Evolutionary conservation across 352 stramenopile species (phyloP).

Genomic region (Phytopythium aichiense): DNA sequence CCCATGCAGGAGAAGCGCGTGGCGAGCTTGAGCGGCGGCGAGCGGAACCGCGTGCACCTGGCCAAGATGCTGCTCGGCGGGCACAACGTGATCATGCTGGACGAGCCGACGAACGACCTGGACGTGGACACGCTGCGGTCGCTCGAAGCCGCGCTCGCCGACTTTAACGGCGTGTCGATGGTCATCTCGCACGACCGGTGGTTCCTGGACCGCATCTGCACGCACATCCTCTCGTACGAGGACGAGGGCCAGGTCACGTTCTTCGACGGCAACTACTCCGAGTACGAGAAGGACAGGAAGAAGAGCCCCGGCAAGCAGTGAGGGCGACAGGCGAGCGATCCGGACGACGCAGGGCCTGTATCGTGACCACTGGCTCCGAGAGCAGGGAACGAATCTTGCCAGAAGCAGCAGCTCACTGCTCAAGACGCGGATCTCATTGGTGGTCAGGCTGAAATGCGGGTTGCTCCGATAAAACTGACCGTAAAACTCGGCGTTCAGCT

Average conservation of each 20-base stretch:
- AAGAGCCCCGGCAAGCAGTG: background rate
- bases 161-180: constrained; percentile 91
- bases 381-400: background rate
- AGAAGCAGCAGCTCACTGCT: too few relatives aligned
- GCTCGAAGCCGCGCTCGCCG: constrained; percentile 79
- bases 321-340: background rate
- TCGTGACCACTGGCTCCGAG: background rate
- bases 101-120: constrained; percentile 87
- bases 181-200: constrained; percentile 96
- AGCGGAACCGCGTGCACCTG: constrained; percentile 84
- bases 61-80: constrained; percentile 82
- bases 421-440: background rate
- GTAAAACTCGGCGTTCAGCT: too few relatives aligned
- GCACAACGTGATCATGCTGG: constrained; percentile 86
- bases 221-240: constrained; percentile 85
- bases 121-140: constrained; percentile 85
- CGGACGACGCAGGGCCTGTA: background rate
- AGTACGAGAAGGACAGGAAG: constrained; percentile 80
- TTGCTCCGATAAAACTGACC: too few relatives aligned
- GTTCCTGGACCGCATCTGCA: constrained; percentile 94
- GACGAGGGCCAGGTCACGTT: constrained; percentile 64
- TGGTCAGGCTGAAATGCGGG: too few relatives aligned
- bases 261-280: constrained; percentile 86
- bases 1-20: constrained; percentile 86
- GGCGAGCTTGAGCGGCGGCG: constrained; percentile 65